Evolutionary conservation across 1,284 basidiomycete genomes (phyloP).

Genomic region (Hypsizygus ulmarius): DNA sequence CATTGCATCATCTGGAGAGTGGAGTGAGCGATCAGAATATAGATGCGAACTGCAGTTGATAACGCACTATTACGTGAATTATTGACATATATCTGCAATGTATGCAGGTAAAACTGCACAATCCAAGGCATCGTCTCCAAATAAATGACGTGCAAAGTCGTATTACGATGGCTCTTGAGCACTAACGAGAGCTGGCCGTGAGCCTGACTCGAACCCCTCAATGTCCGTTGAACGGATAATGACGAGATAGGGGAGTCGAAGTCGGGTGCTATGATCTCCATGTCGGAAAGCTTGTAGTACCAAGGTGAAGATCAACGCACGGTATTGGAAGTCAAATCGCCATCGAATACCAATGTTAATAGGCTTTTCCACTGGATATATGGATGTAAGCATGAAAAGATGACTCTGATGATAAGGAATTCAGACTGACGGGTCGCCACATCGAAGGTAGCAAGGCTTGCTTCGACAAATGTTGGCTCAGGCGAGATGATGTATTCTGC

Average conservation of each 20-base stretch:
- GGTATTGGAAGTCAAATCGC: slow-evolving; percentile 58
- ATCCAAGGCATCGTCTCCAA: slow-evolving; percentile 95
- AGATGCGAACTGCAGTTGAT: neutral
- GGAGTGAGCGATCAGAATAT: slow-evolving; percentile 10
- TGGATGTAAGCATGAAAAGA: slow-evolving; percentile 11
- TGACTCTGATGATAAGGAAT: neutral
- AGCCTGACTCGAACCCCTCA: slow-evolving; percentile 77
- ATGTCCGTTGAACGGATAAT: slow-evolving; percentile 67
- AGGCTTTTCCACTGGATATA: slow-evolving; percentile 32
- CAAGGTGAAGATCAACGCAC: slow-evolving; percentile 37
- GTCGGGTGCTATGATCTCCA: slow-evolving; percentile 19
- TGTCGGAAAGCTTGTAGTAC: neutral
- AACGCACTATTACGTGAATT: slow-evolving; percentile 45
- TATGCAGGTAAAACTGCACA: slow-evolving; percentile 86
- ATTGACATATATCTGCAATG: slow-evolving; percentile 52
- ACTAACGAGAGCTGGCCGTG: slow-evolving; percentile 70
- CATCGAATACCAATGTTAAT: slow-evolving; percentile 59
- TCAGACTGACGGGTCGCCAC: slow-evolving; percentile 42
- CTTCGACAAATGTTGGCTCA: slow-evolving; percentile 38
- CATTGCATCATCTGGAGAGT: slow-evolving; percentile 52
- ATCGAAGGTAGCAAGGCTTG: slow-evolving; percentile 44
- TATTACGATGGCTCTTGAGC: slow-evolving; percentile 62
- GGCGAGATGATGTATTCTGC: slow-evolving; percentile 48
- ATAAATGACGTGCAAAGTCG: slow-evolving; percentile 62
- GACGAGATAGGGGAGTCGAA: slow-evolving; percentile 36